Evolutionary conservation across 306 rosid genomes (phyloP), one percentile per base, ranked within the genome.

Genomic region (Castanea crenata): DNA sequence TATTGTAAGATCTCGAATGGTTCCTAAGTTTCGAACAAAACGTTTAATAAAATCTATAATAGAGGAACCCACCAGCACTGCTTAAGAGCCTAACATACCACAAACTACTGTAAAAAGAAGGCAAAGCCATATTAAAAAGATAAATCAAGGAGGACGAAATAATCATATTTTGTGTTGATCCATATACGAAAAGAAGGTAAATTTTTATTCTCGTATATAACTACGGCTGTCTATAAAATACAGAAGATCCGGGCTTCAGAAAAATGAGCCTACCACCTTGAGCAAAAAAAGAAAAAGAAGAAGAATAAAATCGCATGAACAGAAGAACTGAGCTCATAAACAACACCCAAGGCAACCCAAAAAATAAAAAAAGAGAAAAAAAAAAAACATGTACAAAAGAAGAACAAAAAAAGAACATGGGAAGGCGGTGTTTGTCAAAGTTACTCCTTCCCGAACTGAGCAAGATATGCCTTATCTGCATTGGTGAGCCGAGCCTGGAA

Each of bases 401-500:
- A 10, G 5, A 49, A 49, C 16, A 49, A 49, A 49, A 8, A 27
- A 16, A 8, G 46, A 4, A 67, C 10, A 4, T 0, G 4, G 19
- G 32, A 65, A 15, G 67, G 25, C 71, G 41, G 10, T 20, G 35
- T 64, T 32, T 18, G 15, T 76, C 20, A 69, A 74, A 32, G 25
- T 83, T 86, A 86, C 76, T 35, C 79, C 77, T 84, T 74, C 44
- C 86, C 83, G 68, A 23, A 69, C 21, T 51, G 79, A 78, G 86
- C 78, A 32, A 84, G 83, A 84, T 85, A 93, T 21, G 73, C 74
- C 78, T 83, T 87, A 80, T 95, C 99, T 3, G 99, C 93, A 38
- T 84, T 51, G 8, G 84, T 84, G 68, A 95, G 87, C 76, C 99
- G 98, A 76, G 87, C 44, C 77, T 88, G 97, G 87, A 96, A 96